phyloP scores from a whole-genome alignment of 768 basidiomycete species.

The Russula sp. region DNA sequence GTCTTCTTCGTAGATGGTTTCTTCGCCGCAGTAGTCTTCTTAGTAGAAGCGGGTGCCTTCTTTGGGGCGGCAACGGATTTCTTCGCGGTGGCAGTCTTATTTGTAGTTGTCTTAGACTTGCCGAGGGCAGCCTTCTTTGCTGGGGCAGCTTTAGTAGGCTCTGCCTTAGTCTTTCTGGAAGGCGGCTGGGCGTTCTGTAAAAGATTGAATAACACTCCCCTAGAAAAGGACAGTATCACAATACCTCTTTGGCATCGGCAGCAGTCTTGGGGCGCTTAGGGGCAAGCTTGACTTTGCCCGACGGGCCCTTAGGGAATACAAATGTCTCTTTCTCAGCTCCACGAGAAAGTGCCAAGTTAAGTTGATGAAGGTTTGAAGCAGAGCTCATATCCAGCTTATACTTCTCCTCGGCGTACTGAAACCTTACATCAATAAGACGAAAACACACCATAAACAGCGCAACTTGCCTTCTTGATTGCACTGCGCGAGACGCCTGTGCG shows the following conservation, averaged over 20 bases:
- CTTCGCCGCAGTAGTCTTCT: constrained; percentile 41
- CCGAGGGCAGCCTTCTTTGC: constrained; percentile 39
- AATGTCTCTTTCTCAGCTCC: constrained; percentile 54
- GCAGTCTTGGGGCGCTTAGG: constrained; percentile 47
- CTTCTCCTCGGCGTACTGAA: constrained; percentile 52
- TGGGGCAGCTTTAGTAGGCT: constrained; percentile 34
- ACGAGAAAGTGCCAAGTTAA: constrained; percentile 53
- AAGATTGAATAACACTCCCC: constrained; percentile 25
- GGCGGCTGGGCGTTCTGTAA: constrained; percentile 40
- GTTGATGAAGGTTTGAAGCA: constrained; percentile 44
- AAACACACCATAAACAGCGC: too few relatives aligned
- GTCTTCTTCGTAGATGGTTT: constrained; percentile 32
- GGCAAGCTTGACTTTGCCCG: constrained; percentile 74
- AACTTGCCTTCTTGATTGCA: constrained; percentile 59
- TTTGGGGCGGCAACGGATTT: constrained; percentile 35
- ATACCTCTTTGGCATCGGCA: constrained; percentile 58
- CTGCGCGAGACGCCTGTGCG: constrained; percentile 72
- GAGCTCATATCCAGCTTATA: constrained; percentile 51
- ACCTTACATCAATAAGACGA: constrained; percentile 9
- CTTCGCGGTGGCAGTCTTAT: constrained; percentile 39
- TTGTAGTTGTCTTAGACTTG: constrained; percentile 35
- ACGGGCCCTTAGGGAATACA: constrained; percentile 59
- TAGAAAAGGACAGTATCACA: constrained; percentile 6
- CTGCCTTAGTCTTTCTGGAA: constrained; percentile 34
- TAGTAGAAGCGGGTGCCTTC: constrained; percentile 38